These are phyloP conservation scores for Aspergillus bertholletiae DNA, from an alignment of 495 filamentous ascomycete species.

Conservation along the genomic window DNA sequence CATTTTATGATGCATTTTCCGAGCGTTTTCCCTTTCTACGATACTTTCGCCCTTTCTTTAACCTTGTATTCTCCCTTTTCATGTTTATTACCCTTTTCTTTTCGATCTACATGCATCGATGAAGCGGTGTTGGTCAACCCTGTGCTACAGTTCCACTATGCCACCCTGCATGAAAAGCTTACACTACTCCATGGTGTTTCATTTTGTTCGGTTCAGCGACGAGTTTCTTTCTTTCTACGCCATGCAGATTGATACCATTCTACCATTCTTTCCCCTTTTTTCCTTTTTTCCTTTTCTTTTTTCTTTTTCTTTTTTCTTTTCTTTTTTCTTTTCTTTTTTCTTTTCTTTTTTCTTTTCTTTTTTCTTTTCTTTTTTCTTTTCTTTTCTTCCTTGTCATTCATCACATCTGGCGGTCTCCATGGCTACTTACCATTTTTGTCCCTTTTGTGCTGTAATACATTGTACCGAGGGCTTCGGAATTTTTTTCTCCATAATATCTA, in stretches of 20 bases:
- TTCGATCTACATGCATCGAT: background rate
- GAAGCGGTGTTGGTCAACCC: background rate
- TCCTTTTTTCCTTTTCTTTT: slow-evolving; percentile 7
- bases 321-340: slow-evolving; percentile 6
- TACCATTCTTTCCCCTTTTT: slow-evolving; percentile 16
- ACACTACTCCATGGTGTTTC: slow-evolving; percentile 4
- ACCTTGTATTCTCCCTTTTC: slow-evolving; percentile 6
- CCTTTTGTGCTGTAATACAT: background rate
- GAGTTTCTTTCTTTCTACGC: slow-evolving; percentile 15
- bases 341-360: too few species aligned
- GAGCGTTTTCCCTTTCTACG: slow-evolving; percentile 16
- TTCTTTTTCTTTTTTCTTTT: slow-evolving; percentile 4
- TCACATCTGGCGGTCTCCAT: background rate
- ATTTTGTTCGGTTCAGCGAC: slow-evolving; percentile 15
- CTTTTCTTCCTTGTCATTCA: slow-evolving; percentile 4
- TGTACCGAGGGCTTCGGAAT: background rate
- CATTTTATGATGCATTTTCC: slow-evolving; percentile 20
- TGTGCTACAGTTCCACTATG: background rate
- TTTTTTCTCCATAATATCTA: background rate
- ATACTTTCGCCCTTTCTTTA: slow-evolving; percentile 7
- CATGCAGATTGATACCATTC: slow-evolving; percentile 40
- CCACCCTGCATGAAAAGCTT: slow-evolving; percentile 9
- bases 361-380: too few species aligned
- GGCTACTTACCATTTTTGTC: background rate
- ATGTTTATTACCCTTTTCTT: background rate